phyloP scores from a whole-genome alignment of 768 basidiomycete species.

The Sarcomyxa edulis region DNA sequence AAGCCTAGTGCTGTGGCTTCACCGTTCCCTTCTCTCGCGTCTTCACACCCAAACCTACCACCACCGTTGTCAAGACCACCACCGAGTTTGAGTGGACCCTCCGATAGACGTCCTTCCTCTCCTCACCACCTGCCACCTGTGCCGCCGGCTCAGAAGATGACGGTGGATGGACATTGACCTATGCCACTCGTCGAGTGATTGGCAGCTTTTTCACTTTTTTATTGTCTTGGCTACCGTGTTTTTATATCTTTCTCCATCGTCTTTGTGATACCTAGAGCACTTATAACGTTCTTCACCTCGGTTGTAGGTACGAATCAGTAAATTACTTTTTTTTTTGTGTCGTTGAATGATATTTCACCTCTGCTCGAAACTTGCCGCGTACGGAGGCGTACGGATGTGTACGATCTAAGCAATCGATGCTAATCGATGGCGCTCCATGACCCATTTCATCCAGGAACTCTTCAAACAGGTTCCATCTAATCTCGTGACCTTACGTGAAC shows the following conservation, averaged over 20 bases:
- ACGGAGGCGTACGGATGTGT: too few relatives aligned
- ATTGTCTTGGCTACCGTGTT: background rate
- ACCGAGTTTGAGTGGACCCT: conserved; percentile 23
- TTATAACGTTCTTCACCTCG: conserved; percentile 5
- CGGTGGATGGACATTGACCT: conserved; percentile 31
- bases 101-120: conserved; percentile 6
- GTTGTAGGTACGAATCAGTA: too few relatives aligned
- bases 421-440: too few relatives aligned
- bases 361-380: too few relatives aligned
- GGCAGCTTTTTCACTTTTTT: too few relatives aligned
- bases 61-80: conserved; percentile 14
- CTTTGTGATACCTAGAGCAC: conserved; percentile 1
- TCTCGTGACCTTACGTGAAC: too few relatives aligned
- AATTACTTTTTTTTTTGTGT: too few relatives aligned
- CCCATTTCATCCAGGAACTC: too few relatives aligned
- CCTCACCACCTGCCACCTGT: conserved; percentile 16
- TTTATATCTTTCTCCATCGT: background rate
- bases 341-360: too few relatives aligned
- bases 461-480: too few relatives aligned
- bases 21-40: conserved; percentile 19
- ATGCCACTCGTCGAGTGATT: too few relatives aligned
- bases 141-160: conserved; percentile 34
- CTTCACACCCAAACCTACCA: conserved; percentile 9
- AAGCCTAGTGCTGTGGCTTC: conserved; percentile 31
- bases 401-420: too few relatives aligned